Evolutionary conservation across 2,329 filamentous ascomycete species (phyloP).

Genomic region (Penicillium sumatraense): DNA sequence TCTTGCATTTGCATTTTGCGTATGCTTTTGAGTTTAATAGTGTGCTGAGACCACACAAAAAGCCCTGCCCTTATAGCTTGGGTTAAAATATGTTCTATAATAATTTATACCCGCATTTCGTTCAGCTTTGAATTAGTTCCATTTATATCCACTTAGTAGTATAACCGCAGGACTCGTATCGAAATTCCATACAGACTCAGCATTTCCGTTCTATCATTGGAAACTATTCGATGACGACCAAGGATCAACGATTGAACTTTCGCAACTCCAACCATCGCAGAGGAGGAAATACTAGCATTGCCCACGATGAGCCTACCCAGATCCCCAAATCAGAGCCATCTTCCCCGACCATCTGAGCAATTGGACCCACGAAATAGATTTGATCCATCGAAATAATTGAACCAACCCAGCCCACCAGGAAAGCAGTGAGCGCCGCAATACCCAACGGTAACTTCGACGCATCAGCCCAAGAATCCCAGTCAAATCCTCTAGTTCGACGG

Average conservation of each 20-base stretch:
- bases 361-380: slow-evolving; percentile 35
- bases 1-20: neutral
- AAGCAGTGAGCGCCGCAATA: slow-evolving; percentile 36
- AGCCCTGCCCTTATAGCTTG: neutral
- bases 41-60: neutral
- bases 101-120: neutral
- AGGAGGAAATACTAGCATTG: slow-evolving; percentile 29
- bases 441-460: slow-evolving; percentile 39
- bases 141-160: too few species aligned
- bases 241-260: slow-evolving; percentile 20
- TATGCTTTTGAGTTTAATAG: neutral
- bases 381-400: slow-evolving; percentile 38
- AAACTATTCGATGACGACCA: too few species aligned
- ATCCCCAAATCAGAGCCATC: slow-evolving; percentile 26
- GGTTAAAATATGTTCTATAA: neutral
- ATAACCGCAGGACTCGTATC: too few species aligned
- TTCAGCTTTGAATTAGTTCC: neutral
- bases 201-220: too few species aligned
- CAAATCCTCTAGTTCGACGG: slow-evolving; percentile 39
- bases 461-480: slow-evolving; percentile 42
- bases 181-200: too few species aligned
- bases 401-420: slow-evolving; percentile 35
- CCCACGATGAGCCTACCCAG: slow-evolving; percentile 30
- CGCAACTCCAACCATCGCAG: slow-evolving; percentile 32
- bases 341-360: slow-evolving; percentile 35